Evolutionary conservation across 2,329 filamentous ascomycete species (phyloP), one percentile per base, ranked within the genome.

Genomic region (Sporothrix protearum): DNA sequence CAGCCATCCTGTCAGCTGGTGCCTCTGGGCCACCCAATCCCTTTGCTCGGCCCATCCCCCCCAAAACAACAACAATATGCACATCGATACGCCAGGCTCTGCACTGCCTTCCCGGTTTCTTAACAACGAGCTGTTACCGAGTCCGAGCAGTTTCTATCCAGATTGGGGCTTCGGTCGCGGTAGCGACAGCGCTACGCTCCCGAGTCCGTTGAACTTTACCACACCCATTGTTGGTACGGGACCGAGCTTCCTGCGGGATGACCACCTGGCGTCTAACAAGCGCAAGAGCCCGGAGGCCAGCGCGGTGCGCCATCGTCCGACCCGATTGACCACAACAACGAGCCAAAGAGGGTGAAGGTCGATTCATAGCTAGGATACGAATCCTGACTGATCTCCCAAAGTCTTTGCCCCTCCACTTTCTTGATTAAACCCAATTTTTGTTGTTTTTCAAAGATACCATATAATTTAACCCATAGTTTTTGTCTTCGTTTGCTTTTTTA

Each of bases 1-100:
- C 92, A 28, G 89, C 93, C 2, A 85, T 98, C 7, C 84, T 97
- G 71, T 97, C 94, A 64, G 96, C 96, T 0, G 96, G 96, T 53
- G 95, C 96, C 9, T 91, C 91, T 49, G 96, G 96, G 0, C 96
- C 96, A 16, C 94, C 94, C 1, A 99, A 99, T 79, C 96, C 96
- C 0, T 99, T 98, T 80, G 96, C 96, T 8, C 87, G 95, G 55
- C 96, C 95, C 0, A 87, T 90, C 33, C 93, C 92, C 4, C 92
- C 36, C 85, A 88, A 71, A 61, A 45, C 63, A 73, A 28, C 63
- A 82, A 80, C 28, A 82, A 83, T 71, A 90, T 88, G 80, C 81
- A 81, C 73, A 87, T 88, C 61, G 90, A 96, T 78, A 96, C 96
- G 0, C 96, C 96, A 0, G 94, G 96, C n/a, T 97, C 94, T 1